Percentiles rank a stretch among this genome's conserved stretches.
These are phyloP conservation scores for Ascochyta pisi DNA, from an alignment of 2,329 filamentous ascomycete species.

Conservation along the genomic window DNA sequence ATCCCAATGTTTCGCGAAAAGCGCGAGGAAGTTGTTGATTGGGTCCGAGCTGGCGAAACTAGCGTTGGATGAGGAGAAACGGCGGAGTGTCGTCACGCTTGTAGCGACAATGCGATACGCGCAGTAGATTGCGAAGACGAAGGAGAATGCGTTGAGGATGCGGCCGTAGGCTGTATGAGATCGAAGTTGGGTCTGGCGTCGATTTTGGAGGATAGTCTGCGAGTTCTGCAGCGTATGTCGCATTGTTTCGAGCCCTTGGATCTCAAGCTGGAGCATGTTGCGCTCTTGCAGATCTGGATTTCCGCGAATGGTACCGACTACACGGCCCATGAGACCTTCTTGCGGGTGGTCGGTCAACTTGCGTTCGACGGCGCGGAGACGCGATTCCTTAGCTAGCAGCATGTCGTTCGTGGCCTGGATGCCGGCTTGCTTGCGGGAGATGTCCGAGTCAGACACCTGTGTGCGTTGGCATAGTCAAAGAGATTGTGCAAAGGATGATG, in stretches of 20 bases:
- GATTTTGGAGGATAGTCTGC: constrained; percentile 67
- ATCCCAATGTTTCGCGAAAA: constrained; percentile 84
- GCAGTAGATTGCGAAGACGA: constrained; percentile 81
- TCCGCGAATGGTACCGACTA: constrained; percentile 74
- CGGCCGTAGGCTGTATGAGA: constrained; percentile 72
- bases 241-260: constrained; percentile 82
- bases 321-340: constrained; percentile 72
- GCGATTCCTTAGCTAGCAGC: constrained; percentile 75
- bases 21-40: constrained; percentile 80
- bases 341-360: constrained; percentile 61
- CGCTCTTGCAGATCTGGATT: constrained; percentile 62
- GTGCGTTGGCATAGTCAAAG: constrained; percentile 20
- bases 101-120: constrained; percentile 82
- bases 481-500: background rate
- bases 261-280: constrained; percentile 71
- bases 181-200: constrained; percentile 69
- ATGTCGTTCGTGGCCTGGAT: constrained; percentile 81
- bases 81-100: constrained; percentile 69
- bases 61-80: constrained; percentile 57
- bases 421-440: constrained; percentile 78
- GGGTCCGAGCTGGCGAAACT: constrained; percentile 77
- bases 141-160: constrained; percentile 67
- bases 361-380: constrained; percentile 72
- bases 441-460: constrained; percentile 72
- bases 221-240: constrained; percentile 72